Evolutionary conservation across 768 basidiomycete species (phyloP).

Genomic region (Pilatotrama ljubarskyi): DNA sequence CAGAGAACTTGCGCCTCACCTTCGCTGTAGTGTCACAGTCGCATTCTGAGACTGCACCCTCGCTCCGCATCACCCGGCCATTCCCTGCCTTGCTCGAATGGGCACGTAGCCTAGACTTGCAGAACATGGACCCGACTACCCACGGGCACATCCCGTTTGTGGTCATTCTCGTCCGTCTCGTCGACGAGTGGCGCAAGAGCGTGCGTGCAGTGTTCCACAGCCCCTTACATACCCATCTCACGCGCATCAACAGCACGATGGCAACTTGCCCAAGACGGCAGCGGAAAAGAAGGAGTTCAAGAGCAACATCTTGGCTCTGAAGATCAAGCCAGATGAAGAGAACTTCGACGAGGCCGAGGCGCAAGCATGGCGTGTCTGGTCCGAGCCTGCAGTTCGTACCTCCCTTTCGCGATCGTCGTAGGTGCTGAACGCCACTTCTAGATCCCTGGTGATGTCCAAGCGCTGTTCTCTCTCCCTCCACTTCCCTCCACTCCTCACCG

Average conservation of each 20-base stretch:
- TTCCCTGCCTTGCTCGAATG: slow-evolving; percentile 82
- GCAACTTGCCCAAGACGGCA: slow-evolving; percentile 50
- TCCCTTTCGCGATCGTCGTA: not conserved
- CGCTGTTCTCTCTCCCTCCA: slow-evolving; percentile 63
- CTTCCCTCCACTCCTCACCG: slow-evolving; percentile 44
- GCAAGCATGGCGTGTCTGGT: slow-evolving; percentile 84
- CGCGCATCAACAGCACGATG: slow-evolving; percentile 56
- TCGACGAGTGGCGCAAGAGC: slow-evolving; percentile 79
- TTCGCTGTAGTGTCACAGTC: slow-evolving; percentile 39
- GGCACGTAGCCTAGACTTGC: slow-evolving; percentile 69
- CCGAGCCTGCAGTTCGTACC: slow-evolving; percentile 45
- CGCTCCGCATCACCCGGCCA: slow-evolving; percentile 83
- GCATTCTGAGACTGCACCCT: slow-evolving; percentile 52
- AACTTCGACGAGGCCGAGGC: slow-evolving; percentile 95
- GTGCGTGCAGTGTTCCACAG: slow-evolving; percentile 37
- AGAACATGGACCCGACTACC: slow-evolving; percentile 81
- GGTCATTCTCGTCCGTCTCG: slow-evolving; percentile 77
- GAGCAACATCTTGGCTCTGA: slow-evolving; percentile 56
- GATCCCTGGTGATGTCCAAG: slow-evolving; percentile 68
- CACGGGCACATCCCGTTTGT: slow-evolving; percentile 92
- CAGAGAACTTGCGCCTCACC: slow-evolving; percentile 57
- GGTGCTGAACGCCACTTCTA: slow-evolving; percentile 20
- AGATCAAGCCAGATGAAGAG: slow-evolving; percentile 84
- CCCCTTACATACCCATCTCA: not conserved
- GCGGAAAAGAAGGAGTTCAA: slow-evolving; percentile 83